Evolutionary conservation across 768 basidiomycete species (phyloP).

Genomic region (Trametes cingulata): DNA sequence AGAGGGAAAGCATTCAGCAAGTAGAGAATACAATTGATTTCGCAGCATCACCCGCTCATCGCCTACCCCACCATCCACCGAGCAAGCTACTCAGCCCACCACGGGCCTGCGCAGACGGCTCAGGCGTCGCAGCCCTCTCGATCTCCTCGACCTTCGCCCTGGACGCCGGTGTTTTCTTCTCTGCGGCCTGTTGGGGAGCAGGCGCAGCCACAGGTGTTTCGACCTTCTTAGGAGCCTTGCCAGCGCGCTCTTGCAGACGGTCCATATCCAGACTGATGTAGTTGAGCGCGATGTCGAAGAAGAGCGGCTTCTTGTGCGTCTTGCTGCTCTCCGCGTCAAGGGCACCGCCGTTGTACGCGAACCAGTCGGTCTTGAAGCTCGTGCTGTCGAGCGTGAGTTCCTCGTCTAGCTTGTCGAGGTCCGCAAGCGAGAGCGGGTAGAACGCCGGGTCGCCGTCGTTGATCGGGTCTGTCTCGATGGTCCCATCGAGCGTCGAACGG

Average conservation of each 20-base stretch:
- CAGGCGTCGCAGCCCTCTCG: slow-evolving; percentile 49
- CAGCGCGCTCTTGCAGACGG: slow-evolving; percentile 66
- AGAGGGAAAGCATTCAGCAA: no score
- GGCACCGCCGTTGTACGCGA: slow-evolving; percentile 69
- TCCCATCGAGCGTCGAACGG: slow-evolving; percentile 45
- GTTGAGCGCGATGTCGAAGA: slow-evolving; percentile 94
- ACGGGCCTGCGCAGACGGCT: slow-evolving; percentile 42
- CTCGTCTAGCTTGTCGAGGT: slow-evolving; percentile 55
- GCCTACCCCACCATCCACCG: slow-evolving; percentile 83
- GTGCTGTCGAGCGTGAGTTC: slow-evolving; percentile 48
- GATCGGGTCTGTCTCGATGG: slow-evolving; percentile 43
- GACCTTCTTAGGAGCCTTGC: slow-evolving; percentile 45
- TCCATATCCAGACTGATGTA: slow-evolving; percentile 89
- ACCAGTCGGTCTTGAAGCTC: slow-evolving; percentile 74
- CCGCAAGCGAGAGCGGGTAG: slow-evolving; percentile 51
- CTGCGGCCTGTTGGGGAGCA: slow-evolving; percentile 32
- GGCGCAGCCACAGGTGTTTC: slow-evolving; percentile 16
- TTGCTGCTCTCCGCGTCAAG: slow-evolving; percentile 42
- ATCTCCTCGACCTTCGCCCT: slow-evolving; percentile 61
- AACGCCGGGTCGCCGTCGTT: slow-evolving; percentile 44
- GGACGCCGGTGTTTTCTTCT: slow-evolving; percentile 47
- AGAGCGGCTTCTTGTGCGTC: slow-evolving; percentile 77
- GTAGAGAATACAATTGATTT: neutral
- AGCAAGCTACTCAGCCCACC: slow-evolving; percentile 67
- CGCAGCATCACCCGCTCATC: slow-evolving; percentile 11